These are phyloP conservation scores for Ceratobasidium sp. DNA, from an alignment of 1,284 basidiomycete species.

Conservation along the genomic window DNA sequence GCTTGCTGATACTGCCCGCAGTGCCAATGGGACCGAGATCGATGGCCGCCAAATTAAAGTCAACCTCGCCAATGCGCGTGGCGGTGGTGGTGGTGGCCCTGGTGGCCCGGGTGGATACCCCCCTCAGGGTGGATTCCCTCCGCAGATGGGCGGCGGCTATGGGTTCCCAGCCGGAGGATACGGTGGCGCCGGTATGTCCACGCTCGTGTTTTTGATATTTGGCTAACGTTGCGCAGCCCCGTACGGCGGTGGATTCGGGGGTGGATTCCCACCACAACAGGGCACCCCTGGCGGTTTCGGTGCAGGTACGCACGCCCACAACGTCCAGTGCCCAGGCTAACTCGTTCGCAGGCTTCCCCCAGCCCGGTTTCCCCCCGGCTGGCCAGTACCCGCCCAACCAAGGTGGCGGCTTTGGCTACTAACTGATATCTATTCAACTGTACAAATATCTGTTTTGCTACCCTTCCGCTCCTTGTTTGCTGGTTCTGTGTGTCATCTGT, in stretches of 20 bases:
- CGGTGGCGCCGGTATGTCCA: conserved; percentile 7
- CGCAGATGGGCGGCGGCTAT: background rate
- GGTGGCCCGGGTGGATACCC: conserved; percentile 39
- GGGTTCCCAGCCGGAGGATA: conserved; percentile 22
- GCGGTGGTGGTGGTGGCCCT: conserved; percentile 40
- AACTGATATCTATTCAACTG: background rate
- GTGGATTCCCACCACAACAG: background rate
- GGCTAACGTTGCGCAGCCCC: background rate
- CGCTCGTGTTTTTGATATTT: background rate
- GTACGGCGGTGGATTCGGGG: background rate
- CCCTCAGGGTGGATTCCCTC: background rate
- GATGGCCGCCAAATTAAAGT: conserved; percentile 94
- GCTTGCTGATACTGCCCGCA: conserved; percentile 43
- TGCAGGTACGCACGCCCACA: background rate
- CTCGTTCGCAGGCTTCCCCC: conserved; percentile 5
- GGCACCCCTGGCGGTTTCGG: conserved; percentile 1
- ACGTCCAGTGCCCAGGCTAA: background rate
- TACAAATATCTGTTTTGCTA: background rate
- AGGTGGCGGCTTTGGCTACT: conserved; percentile 16
- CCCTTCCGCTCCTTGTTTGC: conserved; percentile 19
- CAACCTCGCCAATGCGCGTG: conserved; percentile 82
- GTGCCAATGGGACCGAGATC: conserved; percentile 89
- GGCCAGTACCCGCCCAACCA: conserved; percentile 30
- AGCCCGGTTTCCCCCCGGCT: background rate
- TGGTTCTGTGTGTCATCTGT: conserved; percentile 1